Evolutionary conservation across 169 alveolate species (phyloP).

Genomic region (Miamiensis avidus): DNA sequence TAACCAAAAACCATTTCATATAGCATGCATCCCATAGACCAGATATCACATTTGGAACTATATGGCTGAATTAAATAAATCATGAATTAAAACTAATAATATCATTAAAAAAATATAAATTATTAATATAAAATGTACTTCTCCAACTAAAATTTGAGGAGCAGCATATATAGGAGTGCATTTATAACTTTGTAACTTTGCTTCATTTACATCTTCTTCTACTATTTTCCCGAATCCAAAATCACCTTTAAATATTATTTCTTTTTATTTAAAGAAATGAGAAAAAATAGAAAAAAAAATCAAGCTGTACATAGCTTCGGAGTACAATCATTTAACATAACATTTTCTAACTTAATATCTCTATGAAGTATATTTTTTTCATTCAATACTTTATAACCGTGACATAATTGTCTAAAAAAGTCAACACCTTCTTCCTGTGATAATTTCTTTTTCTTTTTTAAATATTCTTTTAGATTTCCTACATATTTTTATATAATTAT

Average conservation of each 20-base stretch:
- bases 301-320: not conserved
- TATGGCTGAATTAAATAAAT: conserved; percentile 54
- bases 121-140: not conserved
- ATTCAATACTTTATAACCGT: not conserved
- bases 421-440: not conserved
- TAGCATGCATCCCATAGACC: conserved; percentile 42
- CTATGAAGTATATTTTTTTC: not conserved
- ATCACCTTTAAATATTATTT: not conserved
- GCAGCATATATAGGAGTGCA: not conserved
- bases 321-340: not conserved
- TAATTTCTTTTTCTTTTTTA: too few relatives aligned
- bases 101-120: not conserved
- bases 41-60: conserved; percentile 72
- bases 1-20: not conserved
- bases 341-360: not conserved
- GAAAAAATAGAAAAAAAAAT: not conserved
- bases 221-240: not conserved
- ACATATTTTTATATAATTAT: too few relatives aligned
- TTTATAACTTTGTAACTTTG: not conserved
- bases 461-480: not conserved
- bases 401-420: not conserved
- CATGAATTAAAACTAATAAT: too few relatives aligned
- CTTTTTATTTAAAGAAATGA: too few relatives aligned
- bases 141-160: not conserved
- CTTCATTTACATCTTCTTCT: not conserved